Evolutionary conservation across 2,329 filamentous ascomycete genomes (phyloP).

Genomic region (Elsinoe batatas): DNA sequence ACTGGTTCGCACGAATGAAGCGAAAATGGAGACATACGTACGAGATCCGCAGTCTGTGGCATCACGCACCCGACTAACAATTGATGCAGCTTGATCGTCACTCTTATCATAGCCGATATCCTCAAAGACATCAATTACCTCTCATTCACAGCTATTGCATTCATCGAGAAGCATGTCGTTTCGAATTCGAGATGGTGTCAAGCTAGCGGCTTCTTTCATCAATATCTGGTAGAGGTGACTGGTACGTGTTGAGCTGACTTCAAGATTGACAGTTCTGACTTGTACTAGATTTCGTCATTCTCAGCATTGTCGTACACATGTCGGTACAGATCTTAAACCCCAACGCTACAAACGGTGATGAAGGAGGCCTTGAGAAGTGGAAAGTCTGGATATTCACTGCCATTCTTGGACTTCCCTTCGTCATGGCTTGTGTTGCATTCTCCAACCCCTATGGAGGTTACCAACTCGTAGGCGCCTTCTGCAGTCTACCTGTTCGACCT

Average conservation of each 20-base stretch:
- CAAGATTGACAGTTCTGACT: background rate
- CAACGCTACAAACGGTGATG: conserved; percentile 25
- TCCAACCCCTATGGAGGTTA: conserved; percentile 45
- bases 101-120: conserved; percentile 59
- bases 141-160: conserved; percentile 50
- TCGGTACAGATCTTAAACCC: conserved; percentile 58
- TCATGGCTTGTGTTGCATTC: conserved; percentile 53
- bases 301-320: conserved; percentile 61
- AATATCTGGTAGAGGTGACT: conserved; percentile 56
- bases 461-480: conserved; percentile 51
- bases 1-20: conserved; percentile 61
- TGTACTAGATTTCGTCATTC: conserved; percentile 49
- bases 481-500: conserved; percentile 53
- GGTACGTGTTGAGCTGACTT: conserved; percentile 28
- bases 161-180: conserved; percentile 41
- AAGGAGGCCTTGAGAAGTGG: conserved; percentile 56
- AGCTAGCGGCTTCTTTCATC: conserved; percentile 56
- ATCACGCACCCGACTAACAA: background rate
- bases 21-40: conserved; percentile 59
- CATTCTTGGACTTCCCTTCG: conserved; percentile 46
- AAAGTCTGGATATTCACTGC: conserved; percentile 47
- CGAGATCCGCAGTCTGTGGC: too few species aligned
- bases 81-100: conserved; percentile 54
- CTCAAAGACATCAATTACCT: conserved; percentile 57
- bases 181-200: conserved; percentile 53